phyloP scores from a whole-genome alignment of 2,329 filamentous ascomycete genomes.

The Pestalotiopsis sp. region DNA sequence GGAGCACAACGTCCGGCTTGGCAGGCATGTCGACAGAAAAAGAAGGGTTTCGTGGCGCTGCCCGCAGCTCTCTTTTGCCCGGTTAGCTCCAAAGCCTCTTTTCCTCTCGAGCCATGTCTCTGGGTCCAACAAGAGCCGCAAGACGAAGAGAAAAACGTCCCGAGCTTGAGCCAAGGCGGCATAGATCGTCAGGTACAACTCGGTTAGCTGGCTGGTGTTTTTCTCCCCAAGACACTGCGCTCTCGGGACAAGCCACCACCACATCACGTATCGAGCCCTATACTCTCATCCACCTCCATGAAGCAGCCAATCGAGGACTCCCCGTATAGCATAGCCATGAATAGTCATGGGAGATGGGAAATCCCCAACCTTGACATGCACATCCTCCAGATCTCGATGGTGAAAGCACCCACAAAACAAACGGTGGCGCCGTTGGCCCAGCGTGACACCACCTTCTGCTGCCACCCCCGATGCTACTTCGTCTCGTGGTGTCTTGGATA shows the following conservation, averaged over 20 bases:
- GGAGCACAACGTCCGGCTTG: slow-evolving; percentile 5
- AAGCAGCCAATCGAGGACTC: neutral
- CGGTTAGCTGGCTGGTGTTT: neutral
- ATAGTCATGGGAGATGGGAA: neutral
- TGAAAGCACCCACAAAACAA: neutral
- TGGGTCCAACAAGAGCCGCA: neutral
- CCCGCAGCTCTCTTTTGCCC: neutral
- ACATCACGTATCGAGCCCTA: neutral
- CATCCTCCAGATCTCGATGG: neutral
- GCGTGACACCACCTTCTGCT: neutral
- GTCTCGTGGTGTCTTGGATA: no score
- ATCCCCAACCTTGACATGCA: neutral
- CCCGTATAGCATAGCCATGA: neutral
- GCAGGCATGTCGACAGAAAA: neutral
- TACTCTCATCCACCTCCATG: neutral
- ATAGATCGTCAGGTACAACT: slow-evolving; percentile 6
- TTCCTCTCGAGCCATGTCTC: neutral
- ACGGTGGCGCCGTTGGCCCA: neutral
- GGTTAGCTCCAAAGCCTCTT: neutral
- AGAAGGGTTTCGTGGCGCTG: neutral
- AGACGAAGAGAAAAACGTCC: neutral
- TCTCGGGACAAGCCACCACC: neutral
- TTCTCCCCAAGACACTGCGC: neutral
- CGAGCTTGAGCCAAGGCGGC: neutral
- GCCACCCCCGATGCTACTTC: neutral